phyloP scores from a whole-genome alignment of 1,139 yeast genomes.

The Blastobotrys aristatus region DNA sequence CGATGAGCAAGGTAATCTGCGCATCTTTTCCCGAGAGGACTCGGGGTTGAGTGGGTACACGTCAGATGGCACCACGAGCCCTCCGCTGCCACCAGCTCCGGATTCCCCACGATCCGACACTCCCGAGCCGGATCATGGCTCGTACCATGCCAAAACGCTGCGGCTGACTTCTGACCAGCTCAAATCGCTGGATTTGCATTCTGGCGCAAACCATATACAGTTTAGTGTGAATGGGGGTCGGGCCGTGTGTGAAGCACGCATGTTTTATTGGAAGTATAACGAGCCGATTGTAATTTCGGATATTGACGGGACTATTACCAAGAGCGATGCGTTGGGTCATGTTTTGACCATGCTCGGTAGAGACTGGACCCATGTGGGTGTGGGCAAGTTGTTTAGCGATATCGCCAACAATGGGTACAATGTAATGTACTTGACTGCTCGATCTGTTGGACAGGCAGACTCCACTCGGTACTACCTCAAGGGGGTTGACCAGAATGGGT shows the following conservation, averaged over 20 bases:
- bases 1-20: constrained; percentile 68
- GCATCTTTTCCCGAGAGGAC: constrained; percentile 48
- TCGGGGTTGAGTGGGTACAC: constrained; percentile 10
- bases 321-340: constrained; percentile 96
- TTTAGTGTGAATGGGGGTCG: constrained; percentile 81
- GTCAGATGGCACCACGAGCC: constrained; percentile 16
- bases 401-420: constrained; percentile 85
- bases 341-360: constrained; percentile 88
- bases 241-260: constrained; percentile 66
- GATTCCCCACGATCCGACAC: constrained; percentile 12
- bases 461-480: constrained; percentile 78
- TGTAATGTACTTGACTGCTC: constrained; percentile 86
- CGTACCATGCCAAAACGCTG: constrained; percentile 70
- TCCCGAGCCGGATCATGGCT: constrained; percentile 9
- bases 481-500: constrained; percentile 73
- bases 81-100: background rate
- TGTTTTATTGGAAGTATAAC: constrained; percentile 78
- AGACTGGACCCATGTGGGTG: constrained; percentile 98
- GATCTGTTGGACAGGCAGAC: constrained; percentile 96
- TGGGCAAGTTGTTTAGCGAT: constrained; percentile 83
- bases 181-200: constrained; percentile 61
- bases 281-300: constrained; percentile 94
- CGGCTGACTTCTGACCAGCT: constrained; percentile 90
- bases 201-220: constrained; percentile 73
- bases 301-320: constrained; percentile 97